These are phyloP conservation scores for Serendipita sp. DNA, from an alignment of 768 basidiomycete species.

Conservation along the genomic window DNA sequence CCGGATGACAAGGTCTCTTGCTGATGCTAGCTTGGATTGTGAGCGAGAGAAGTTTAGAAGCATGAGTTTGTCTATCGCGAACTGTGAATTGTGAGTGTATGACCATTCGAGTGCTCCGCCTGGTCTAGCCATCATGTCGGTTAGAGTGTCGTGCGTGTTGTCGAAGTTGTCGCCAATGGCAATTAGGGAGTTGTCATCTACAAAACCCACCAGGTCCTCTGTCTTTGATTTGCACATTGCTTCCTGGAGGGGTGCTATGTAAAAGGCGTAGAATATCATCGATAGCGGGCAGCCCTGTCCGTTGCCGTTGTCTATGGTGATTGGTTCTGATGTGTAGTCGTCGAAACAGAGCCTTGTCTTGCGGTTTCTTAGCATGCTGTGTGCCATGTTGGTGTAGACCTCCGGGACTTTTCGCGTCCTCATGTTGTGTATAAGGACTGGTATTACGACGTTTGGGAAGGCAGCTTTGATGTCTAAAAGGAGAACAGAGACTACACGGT, in stretches of 20 bases:
- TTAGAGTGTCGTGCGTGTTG: background rate
- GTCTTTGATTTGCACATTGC: background rate
- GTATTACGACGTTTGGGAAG: background rate
- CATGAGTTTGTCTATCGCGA: background rate
- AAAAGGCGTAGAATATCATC: conserved; percentile 6
- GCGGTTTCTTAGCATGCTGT: conserved; percentile 1
- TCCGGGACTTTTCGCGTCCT: conserved; percentile 4
- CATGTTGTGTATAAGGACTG: background rate
- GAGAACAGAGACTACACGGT: background rate
- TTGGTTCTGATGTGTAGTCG: background rate
- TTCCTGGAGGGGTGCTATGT: background rate
- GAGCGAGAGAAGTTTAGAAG: background rate
- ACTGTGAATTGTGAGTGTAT: background rate
- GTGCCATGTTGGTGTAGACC: conserved; percentile 3
- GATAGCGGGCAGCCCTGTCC: conserved; percentile 6
- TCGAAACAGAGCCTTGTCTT: conserved; percentile 5
- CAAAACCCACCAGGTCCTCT: background rate
- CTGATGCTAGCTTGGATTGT: background rate
- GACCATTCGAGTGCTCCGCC: background rate
- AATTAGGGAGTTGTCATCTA: background rate
- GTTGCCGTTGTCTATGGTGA: background rate
- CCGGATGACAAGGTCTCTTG: background rate
- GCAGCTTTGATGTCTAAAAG: background rate
- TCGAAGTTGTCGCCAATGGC: background rate
- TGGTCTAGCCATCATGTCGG: background rate